Evolutionary conservation across 169 alveolate species (phyloP), one percentile per base, ranked within the genome.

Genomic region (Cryptosporidium viatorum): DNA sequence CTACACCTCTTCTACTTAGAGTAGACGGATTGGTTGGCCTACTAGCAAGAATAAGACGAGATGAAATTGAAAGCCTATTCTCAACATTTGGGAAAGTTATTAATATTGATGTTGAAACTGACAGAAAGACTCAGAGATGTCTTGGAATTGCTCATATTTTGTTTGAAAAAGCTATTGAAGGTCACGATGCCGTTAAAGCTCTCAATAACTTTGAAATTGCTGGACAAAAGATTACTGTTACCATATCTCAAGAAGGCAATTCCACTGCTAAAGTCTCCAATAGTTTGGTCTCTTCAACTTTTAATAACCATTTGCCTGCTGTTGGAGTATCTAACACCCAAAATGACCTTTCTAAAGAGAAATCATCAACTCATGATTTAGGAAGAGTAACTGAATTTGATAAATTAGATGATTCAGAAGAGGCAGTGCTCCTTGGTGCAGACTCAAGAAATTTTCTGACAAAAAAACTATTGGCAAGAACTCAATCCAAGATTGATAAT

Each of bases 201-300:
- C 95, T 98, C 98, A 96, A 98, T 85, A 98, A 97, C 50, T 96
- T 96, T 92, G 97, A 96, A 69, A 93, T 97, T n/a, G 96, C 95
- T 31, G 99, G 99, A 10, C 94, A 94, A 91, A 94, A 94, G 73
- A 92, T 98, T 39, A 94, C 95, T 41, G 98, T 97, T 9, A 93
- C 96, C 12, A 91, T 86, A 62, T 94, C 96, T 10, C 92, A 93
- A 26, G 96, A 93, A 68, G 55, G 84, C 87, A 0, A 31, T 21
- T 85, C 71, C 26, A 68, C 33, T 18, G 91, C 92, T 18, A 86
- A 85, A 48, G 67, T 68, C 18, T 39, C 71, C 31, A 68, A 45
- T 80, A 3, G 41, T 60, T 41, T 52, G 35, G 91, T 84, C 48
- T 18, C 91, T 33, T 71, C 69, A 45, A 58, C 69, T 60, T 55